A percentile compares a stretch with the other conserved stretches of the same genome.
phyloP scores from a whole-genome alignment of 306 rosid genomes.

The Cyamopsis tetragonoloba region DNA sequence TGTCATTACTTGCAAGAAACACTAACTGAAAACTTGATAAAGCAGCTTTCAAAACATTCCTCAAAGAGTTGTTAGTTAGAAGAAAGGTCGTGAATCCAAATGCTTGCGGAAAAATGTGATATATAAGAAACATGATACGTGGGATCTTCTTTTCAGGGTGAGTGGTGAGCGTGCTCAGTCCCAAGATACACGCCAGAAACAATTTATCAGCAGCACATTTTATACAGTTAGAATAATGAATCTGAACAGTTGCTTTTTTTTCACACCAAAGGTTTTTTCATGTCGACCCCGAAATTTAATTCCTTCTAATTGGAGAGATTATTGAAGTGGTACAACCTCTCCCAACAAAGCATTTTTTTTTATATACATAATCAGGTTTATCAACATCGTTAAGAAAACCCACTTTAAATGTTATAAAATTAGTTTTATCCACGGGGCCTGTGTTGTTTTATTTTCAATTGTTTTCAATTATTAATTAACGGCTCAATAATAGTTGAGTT shows the following conservation, averaged over 20 bases:
- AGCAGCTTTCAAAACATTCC: slow-evolving; percentile 25
- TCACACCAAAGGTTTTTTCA: no score
- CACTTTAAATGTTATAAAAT: no score
- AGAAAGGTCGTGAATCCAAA: background rate
- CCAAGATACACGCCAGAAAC: background rate
- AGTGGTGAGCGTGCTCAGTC: background rate
- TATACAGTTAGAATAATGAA: background rate
- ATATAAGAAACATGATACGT: background rate
- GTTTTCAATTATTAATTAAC: no score
- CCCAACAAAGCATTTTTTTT: no score
- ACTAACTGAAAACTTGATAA: slow-evolving; percentile 28
- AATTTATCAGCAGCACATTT: background rate
- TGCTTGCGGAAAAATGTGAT: slow-evolving; percentile 9
- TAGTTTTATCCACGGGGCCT: no score
- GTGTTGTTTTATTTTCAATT: background rate
- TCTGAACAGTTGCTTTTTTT: background rate
- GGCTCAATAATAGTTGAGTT: background rate
- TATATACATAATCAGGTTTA: no score
- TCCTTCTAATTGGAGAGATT: no score
- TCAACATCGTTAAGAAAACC: no score
- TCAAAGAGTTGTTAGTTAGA: background rate
- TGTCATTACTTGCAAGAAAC: slow-evolving; percentile 66
- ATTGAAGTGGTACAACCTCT: no score
- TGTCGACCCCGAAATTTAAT: no score
- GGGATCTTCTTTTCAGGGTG: slow-evolving; percentile 8